Percentiles rank a stretch among this genome's conserved stretches.
These are phyloP conservation scores for Pythium vanterpoolii DNA, from an alignment of 352 stramenopile genomes.

Conservation along the genomic window DNA sequence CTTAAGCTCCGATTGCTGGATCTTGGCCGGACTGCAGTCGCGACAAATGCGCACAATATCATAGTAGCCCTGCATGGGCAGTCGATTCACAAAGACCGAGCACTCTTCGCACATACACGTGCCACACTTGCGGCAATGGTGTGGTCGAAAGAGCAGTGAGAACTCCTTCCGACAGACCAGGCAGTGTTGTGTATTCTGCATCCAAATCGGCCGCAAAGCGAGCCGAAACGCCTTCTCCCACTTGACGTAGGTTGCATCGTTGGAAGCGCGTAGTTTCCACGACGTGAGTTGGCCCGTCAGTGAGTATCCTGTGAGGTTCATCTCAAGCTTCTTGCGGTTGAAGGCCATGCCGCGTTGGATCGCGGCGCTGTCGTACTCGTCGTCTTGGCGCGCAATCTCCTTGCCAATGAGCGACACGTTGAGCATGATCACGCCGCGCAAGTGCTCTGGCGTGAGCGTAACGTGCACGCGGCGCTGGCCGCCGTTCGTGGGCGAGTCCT, in stretches of 20 bases:
- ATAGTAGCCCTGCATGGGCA: slow-evolving; percentile 84
- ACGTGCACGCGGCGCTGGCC: slow-evolving; percentile 48
- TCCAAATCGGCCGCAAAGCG: slow-evolving; percentile 73
- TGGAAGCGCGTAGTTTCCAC: slow-evolving; percentile 74
- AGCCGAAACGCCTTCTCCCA: slow-evolving; percentile 81
- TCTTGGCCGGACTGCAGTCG: slow-evolving; percentile 73
- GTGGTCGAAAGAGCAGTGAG: slow-evolving; percentile 68
- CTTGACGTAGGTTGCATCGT: slow-evolving; percentile 69
- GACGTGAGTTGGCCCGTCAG: slow-evolving; percentile 72
- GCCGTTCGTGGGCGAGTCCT: slow-evolving; percentile 18
- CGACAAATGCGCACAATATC: slow-evolving; percentile 79
- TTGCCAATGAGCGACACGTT: slow-evolving; percentile 71
- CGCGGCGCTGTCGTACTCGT: slow-evolving; percentile 65
- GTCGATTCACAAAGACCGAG: slow-evolving; percentile 64
- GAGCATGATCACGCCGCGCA: slow-evolving; percentile 84
- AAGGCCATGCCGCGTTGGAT: slow-evolving; percentile 73
- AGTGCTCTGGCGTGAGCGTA: slow-evolving; percentile 69
- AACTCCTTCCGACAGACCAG: slow-evolving; percentile 78
- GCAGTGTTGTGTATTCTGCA: slow-evolving; percentile 69
- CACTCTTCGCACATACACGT: slow-evolving; percentile 86
- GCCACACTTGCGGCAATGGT: slow-evolving; percentile 81
- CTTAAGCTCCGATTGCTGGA: slow-evolving; percentile 64
- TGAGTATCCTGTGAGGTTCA: slow-evolving; percentile 80
- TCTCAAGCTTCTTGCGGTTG: slow-evolving; percentile 79
- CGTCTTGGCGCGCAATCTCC: slow-evolving; percentile 57